phyloP scores from a whole-genome alignment of 2,329 filamentous ascomycete species.

The Colletotrichum siamense region DNA sequence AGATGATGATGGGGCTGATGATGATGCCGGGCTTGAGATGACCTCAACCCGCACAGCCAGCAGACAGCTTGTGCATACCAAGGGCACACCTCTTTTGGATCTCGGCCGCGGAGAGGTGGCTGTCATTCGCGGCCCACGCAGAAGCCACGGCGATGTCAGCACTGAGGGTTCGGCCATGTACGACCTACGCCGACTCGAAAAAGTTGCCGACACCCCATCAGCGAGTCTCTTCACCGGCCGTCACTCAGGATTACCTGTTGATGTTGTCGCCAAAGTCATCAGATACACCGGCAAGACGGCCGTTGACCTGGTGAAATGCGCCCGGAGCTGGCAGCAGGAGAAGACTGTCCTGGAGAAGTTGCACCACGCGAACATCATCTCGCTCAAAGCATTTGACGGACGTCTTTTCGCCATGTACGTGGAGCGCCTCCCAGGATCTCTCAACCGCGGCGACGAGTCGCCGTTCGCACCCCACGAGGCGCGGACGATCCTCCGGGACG shows the following conservation, averaged over 20 bases:
- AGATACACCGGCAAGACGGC: not conserved
- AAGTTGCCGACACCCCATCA: not conserved
- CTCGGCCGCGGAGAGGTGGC: not conserved
- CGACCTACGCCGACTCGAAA: not conserved
- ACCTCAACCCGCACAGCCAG: not conserved
- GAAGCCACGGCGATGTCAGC: not conserved
- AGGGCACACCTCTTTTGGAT: not conserved
- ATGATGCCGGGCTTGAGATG: not conserved
- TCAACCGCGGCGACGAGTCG: not conserved
- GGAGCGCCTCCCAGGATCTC: not conserved
- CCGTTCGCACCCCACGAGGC: not conserved
- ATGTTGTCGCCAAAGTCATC: not conserved
- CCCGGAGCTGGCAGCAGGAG: not conserved
- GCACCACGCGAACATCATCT: not conserved
- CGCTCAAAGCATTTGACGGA: not conserved
- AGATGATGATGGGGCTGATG: not conserved
- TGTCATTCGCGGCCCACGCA: not conserved
- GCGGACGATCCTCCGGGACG: not conserved
- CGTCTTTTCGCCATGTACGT: not conserved
- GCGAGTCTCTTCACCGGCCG: not conserved
- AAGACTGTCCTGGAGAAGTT: not conserved
- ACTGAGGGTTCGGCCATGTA: not conserved
- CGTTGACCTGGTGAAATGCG: not conserved
- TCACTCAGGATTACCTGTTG: not conserved
- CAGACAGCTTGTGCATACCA: not conserved